Evolutionary conservation across 495 filamentous ascomycete genomes (phyloP), one percentile per base, ranked within the genome.

Genomic region (Emericellopsis terricola): DNA sequence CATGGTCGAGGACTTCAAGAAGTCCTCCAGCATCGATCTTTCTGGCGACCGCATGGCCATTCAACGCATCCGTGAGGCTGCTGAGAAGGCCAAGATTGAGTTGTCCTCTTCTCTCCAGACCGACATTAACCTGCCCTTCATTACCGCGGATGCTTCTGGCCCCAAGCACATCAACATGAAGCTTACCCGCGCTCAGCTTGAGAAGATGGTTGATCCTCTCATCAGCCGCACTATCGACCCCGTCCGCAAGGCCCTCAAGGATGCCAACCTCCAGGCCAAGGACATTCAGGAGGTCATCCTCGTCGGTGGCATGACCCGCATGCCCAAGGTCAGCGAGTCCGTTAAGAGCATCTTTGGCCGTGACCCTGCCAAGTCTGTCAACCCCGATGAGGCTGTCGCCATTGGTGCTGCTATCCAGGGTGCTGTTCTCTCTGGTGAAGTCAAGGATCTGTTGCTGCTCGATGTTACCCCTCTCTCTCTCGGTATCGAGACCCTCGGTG

Each of bases 41-140:
- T 79, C 80, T 23, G 61, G 60, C 43, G 89, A 97, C 69, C 86
- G 89, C 50, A 96, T 97, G 89, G 89, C 89, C 38, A 91, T 97
- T 46, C 89, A 97, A 69, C 73, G 89, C 65, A 94, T 97, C 56
- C 89, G 89, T 62, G 89, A 97, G 66, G 89, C 89, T 42, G 89
- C 91, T 41, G 89, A 97, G 74, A 97, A 97, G 76, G 89, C 89
- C 52, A 97, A 97, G 81, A 97, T 96, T 51, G 89, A 97, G 64
- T 71, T 97, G 41, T 96, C 89, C 2, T 94, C 86, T 15, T 81
- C 84, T 35, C 73, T 89, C 45, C 87, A 94, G 62, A 97, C 89
- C 38, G 89, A 97, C 57, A 94, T 96, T 64, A 93, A 89, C 64
- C 77, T 96, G 38, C 91, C 89, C 39, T 97, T 94, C 76, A 97